Conservation (phyloP, 2,329 filamentous ascomycete species). For the Colletotrichum lini region DNA sequence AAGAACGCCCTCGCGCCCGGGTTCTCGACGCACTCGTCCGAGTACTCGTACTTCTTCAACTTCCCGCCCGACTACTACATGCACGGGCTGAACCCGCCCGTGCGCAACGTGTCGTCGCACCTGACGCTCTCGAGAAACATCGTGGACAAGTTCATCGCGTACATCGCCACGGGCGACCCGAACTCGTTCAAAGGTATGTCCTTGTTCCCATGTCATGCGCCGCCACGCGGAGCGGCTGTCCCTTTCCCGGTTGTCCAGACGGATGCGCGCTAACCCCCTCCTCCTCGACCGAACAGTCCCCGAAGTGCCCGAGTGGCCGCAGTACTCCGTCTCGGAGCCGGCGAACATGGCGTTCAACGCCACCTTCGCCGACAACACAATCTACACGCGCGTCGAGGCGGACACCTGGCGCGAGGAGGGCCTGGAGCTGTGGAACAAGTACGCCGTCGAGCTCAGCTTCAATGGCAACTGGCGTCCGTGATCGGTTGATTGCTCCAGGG, state of each 20-base stretch:
- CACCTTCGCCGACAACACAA: constrained; percentile 37
- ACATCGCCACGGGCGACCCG: constrained; percentile 41
- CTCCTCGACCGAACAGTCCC: constrained; percentile 9
- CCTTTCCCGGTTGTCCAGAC: too few relatives aligned
- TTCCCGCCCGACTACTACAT: constrained; percentile 41
- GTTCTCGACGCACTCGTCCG: constrained; percentile 43
- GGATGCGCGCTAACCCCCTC: not conserved
- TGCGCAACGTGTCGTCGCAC: constrained; percentile 41
- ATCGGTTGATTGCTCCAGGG: too few relatives aligned
- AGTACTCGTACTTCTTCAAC: constrained; percentile 44
- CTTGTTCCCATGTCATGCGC: not conserved
- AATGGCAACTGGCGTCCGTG: constrained; percentile 18
- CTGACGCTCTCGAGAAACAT: constrained; percentile 39
- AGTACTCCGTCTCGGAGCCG: constrained; percentile 39
- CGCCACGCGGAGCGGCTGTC: not conserved
- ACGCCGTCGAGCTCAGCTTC: constrained; percentile 18
- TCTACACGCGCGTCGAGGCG: constrained; percentile 42
- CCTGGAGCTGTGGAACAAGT: constrained; percentile 24
- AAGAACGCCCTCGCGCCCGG: constrained; percentile 36
- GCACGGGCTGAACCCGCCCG: constrained; percentile 40
- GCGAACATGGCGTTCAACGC: constrained; percentile 43
- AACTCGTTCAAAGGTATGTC: constrained; percentile 37
- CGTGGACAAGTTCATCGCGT: constrained; percentile 41
- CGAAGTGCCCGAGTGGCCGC: constrained; percentile 41
- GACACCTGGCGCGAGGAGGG: constrained; percentile 40